Base-by-base conservation (phyloP, 768 basidiomycete species). In the Agrocybe praecox region DNA sequence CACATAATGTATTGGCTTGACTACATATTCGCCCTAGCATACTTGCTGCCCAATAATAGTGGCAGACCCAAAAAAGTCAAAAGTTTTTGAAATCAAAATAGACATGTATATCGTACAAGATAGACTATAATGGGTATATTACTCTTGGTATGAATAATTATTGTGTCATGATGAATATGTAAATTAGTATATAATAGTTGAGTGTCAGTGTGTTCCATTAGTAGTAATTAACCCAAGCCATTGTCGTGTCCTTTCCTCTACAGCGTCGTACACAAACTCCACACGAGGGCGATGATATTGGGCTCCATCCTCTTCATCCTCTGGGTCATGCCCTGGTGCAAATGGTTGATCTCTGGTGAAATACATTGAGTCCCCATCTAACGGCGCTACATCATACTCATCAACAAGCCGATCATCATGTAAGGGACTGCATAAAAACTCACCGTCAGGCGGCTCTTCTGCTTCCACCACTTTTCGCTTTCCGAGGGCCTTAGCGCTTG, bases 221-320 rank as follows among this genome's bases (percentile, higher is more conserved):
- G 54, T 56, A 49, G 54, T 40, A 19, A 51, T 44, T 40, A 40
- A 45, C 22, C 44, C 51, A 18, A 32, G 55, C 55, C 84, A 76
- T 73, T 86, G 79, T 61, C 82, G 76, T 51, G 85, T 84, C 59
- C 90, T 82, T 69, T 96, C 94, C 22, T 92, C 92, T 6, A 88
- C 92, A 0, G 94, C 94, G 67, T 97, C 94, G 69, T 97, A 97
- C n/a, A 90, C 92, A 71, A 89, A 95, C 14, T 82, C 82, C 22
- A 85, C 78, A 2, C 85, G 82, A 18, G 72, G 79, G 47, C 80
- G 81, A 70, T 70, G 64, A 69, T 73, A 15, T 63, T 67, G 10
- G 55, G 62, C 19, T 24, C 82, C 81, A 21, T 85, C 85, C 10
- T 77, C 77, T 47, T 86, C 86, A 23, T 80, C 82, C 43, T 85